Percentiles rank a stretch among this genome's conserved stretches.
phyloP scores from a whole-genome alignment of 345 rosid species.

The Acer negundo region DNA sequence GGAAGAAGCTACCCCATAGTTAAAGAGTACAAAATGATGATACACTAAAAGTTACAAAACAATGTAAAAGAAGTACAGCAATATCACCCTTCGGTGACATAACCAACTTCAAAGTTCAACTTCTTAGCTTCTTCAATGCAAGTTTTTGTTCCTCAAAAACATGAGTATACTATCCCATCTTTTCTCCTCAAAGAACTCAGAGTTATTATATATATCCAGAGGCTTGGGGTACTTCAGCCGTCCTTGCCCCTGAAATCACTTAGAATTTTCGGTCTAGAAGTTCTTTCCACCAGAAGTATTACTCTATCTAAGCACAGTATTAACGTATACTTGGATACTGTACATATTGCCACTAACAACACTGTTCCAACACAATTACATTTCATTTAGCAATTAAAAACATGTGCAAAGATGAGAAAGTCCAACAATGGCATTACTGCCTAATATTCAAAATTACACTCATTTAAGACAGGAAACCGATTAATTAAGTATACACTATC shows the following conservation, averaged over 20 bases:
- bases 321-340: neutral
- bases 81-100: neutral
- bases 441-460: neutral
- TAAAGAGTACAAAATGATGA: conserved; percentile 1
- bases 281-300: neutral
- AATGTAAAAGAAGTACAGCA: neutral
- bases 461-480: neutral
- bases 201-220: neutral
- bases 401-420: neutral
- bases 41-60: neutral
- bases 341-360: neutral
- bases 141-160: conserved; percentile 1
- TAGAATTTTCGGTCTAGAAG: neutral
- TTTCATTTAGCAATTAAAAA: neutral
- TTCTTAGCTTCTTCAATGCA: neutral
- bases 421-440: neutral
- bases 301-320: neutral
- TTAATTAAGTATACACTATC: neutral
- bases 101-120: neutral
- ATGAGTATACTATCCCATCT: neutral
- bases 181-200: neutral
- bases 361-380: neutral
- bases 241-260: neutral
- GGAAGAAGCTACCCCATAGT: neutral
- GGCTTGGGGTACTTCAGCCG: neutral